Evolutionary conservation across 2,329 filamentous ascomycete genomes (phyloP).

Genomic region (Tolypocladium capitatum): DNA sequence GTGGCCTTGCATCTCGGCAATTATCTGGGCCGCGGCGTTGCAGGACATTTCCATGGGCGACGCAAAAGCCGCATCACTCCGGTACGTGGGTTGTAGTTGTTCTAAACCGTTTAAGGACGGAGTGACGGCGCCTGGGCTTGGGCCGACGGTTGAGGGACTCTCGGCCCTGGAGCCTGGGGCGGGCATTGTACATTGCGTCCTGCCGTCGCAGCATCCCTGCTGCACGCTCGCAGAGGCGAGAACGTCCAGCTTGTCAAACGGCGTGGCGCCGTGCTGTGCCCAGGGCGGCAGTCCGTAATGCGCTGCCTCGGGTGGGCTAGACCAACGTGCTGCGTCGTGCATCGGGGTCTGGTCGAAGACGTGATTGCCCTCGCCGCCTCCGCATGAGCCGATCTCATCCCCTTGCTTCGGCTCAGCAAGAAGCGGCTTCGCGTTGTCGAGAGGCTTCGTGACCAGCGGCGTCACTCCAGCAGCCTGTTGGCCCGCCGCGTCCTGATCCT

Average conservation of each 20-base stretch:
- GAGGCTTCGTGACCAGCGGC: background rate
- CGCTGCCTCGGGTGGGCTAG: background rate
- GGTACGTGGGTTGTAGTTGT: slow-evolving; percentile 4
- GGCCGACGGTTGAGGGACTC: slow-evolving; percentile 8
- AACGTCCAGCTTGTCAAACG: slow-evolving; percentile 23
- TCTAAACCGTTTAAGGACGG: slow-evolving; percentile 7
- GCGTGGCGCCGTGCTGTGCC: slow-evolving; percentile 2
- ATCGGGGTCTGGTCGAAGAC: background rate
- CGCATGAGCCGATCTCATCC: too few species aligned
- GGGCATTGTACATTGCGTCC: slow-evolving; percentile 9
- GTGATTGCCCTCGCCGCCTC: background rate
- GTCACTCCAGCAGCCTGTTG: background rate
- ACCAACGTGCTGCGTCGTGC: background rate
- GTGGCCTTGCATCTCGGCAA: slow-evolving; percentile 25
- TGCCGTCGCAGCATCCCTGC: slow-evolving; percentile 12
- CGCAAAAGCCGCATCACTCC: slow-evolving; percentile 5
- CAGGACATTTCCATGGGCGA: slow-evolving; percentile 22
- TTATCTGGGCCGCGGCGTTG: slow-evolving; percentile 21
- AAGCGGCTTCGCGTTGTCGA: background rate
- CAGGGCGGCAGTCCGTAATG: background rate
- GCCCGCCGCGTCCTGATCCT: slow-evolving; percentile 14
- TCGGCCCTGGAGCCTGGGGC: slow-evolving; percentile 9
- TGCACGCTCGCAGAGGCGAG: slow-evolving; percentile 23
- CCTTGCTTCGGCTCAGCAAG: background rate
- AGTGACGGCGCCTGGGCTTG: slow-evolving; percentile 9